phyloP scores from a whole-genome alignment of 495 filamentous ascomycete species.

The Durotheca rogersii region DNA sequence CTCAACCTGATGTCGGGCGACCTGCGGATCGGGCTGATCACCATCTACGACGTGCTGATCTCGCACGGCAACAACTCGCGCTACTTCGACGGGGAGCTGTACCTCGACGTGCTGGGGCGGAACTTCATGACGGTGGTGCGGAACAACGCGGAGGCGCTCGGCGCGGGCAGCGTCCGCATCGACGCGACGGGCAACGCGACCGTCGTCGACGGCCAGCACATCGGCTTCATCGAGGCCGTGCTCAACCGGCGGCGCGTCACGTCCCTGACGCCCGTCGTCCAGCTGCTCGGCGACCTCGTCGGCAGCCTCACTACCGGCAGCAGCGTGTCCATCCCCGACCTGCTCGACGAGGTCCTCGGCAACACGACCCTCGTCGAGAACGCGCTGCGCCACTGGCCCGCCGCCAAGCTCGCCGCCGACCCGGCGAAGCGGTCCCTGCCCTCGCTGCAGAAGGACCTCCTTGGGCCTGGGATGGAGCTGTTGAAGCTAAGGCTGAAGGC shows the following conservation, averaged over 20 bases:
- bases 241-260: conserved; percentile 46
- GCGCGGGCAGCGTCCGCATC: conserved; percentile 43
- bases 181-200: conserved; percentile 46
- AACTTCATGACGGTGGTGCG: conserved; percentile 43
- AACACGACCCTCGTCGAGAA: conserved; percentile 36
- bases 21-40: conserved; percentile 43
- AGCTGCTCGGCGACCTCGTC: conserved; percentile 39
- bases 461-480: conserved; percentile 25
- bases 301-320: conserved; percentile 31
- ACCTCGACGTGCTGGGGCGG: conserved; percentile 34
- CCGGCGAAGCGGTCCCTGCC: conserved; percentile 9
- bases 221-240: conserved; percentile 45
- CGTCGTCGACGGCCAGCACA: conserved; percentile 45
- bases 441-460: conserved; percentile 13
- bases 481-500: conserved; percentile 35
- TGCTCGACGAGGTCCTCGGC: conserved; percentile 33
- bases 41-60: conserved; percentile 43
- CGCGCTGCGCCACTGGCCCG: conserved; percentile 27
- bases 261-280: conserved; percentile 39
- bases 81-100: conserved; percentile 40
- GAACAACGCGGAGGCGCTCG: conserved; percentile 36
- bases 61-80: conserved; percentile 50
- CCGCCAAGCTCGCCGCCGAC: conserved; percentile 3
- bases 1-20: conserved; percentile 45
- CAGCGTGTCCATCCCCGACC: conserved; percentile 14